Percentiles rank a stretch among this genome's conserved stretches.
phyloP scores from a whole-genome alignment of 176 grass and related monocot species.

The Bonia amplexicaulis region DNA sequence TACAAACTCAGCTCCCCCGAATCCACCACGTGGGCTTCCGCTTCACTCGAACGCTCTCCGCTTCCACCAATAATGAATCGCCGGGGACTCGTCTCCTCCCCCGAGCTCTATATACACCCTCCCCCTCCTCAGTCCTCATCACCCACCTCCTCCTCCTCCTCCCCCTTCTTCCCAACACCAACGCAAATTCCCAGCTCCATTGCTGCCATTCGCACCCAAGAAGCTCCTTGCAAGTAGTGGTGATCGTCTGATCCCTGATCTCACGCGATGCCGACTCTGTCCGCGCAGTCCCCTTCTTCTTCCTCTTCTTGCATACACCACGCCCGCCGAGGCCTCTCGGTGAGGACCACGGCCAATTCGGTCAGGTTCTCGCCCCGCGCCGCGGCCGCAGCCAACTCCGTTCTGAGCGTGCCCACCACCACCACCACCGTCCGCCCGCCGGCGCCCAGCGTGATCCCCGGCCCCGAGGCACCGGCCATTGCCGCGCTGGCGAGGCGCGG shows the following conservation, averaged over 20 bases:
- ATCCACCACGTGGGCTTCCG: too few species aligned
- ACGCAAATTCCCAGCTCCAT: background rate
- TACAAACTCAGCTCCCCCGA: too few species aligned
- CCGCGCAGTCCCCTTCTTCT: background rate
- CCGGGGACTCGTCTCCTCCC: background rate
- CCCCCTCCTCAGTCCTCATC: background rate
- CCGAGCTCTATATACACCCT: conserved; percentile 37
- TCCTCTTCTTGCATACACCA: background rate
- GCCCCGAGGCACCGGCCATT: background rate
- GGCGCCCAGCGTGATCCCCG: background rate
- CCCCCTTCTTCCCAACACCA: background rate
- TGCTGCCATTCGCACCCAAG: background rate
- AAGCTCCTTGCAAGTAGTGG: background rate
- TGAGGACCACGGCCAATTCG: background rate
- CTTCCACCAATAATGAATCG: background rate
- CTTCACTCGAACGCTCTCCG: background rate
- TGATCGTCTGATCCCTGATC: background rate
- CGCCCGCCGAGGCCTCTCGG: background rate
- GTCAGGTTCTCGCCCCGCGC: background rate
- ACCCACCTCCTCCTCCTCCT: background rate
- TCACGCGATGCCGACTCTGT: conserved; percentile 28
- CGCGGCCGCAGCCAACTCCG: background rate
- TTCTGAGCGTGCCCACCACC: background rate
- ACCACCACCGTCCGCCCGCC: background rate
- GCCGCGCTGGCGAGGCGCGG: background rate